Base-by-base conservation (phyloP, 768 basidiomycete genomes). In the Lentinula detonsa region DNA sequence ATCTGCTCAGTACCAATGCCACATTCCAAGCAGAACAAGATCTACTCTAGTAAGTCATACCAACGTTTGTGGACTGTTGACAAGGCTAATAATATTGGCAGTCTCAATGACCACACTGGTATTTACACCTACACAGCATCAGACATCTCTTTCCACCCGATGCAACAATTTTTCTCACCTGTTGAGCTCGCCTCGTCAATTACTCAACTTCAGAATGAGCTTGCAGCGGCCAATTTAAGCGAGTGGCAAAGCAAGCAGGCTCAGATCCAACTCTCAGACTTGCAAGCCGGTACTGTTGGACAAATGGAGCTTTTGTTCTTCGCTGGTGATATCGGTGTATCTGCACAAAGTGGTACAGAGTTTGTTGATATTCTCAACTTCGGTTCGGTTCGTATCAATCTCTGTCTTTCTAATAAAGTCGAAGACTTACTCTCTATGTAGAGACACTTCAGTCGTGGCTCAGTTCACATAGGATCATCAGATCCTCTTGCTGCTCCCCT, bases 401-500 rank as follows among this genome's bases (percentile, higher is more conserved):
- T 43, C 31, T 31, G 1, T 45, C 21, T 56, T 21, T 18, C 11
- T 5, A 5, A 42, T 56, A 18, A n/a, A 45, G 40, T 46, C 16
- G 6, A 15, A 8, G 18, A 18, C 23, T 57, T 7, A 57, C 34
- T 55, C 33, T 4, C 5, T 39, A 18, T 46, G 15, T 28, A 59
- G 57, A 34, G 42, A 35, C 57, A 48, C 18, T 59, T 59, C 33
- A 59, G 57, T 49, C 43, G 57, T 16, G 57, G 57, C 15, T 59
- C 57, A 37, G 57, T 59, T 50, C 67, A 68, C 48, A 61, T 62
- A 34, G 59, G 33, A 4, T 63, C 65, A 7, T 46, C 59, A 4
- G 66, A 73, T 45, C 69, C 69, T n/a, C 21, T 46, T n/a, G 54
- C 54, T 13, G 48, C 63, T 16, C 65, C 68, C 6, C 59, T 48